Evolutionary conservation across 164 flowering plant species (phyloP).

Genomic region (Liquidambar formosana): DNA sequence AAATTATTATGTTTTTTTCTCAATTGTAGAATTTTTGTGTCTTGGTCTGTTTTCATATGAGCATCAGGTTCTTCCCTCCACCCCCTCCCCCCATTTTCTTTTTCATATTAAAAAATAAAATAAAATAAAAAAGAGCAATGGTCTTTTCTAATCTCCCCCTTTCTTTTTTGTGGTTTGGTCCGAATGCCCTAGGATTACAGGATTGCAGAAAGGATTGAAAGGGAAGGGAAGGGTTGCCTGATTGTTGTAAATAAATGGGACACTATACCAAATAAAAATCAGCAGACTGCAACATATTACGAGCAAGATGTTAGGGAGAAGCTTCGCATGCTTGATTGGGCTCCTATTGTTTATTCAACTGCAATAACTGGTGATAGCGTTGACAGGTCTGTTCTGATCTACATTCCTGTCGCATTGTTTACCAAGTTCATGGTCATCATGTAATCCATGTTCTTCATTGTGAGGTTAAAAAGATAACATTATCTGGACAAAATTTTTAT

Average conservation of each 20-base stretch:
- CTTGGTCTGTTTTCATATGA: neutral
- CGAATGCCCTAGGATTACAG: slow-evolving; percentile 61
- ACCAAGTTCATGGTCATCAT: neutral
- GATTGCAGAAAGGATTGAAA: slow-evolving; percentile 94
- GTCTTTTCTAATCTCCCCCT: neutral
- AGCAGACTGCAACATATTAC: slow-evolving; percentile 74
- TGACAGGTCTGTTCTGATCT: slow-evolving; percentile 64
- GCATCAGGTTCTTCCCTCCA: neutral
- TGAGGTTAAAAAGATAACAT: neutral
- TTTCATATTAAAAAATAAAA: no score
- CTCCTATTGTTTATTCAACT: slow-evolving; percentile 97
- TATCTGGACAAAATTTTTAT: neutral
- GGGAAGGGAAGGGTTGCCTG: slow-evolving; percentile 95
- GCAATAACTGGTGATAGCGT: slow-evolving; percentile 80
- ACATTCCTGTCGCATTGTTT: neutral
- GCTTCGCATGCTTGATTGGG: slow-evolving; percentile 89
- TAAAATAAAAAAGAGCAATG: neutral
- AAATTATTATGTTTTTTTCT: neutral
- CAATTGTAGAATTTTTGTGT: neutral
- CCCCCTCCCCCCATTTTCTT: no score
- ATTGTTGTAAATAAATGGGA: slow-evolving; percentile 99
- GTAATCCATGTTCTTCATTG: neutral
- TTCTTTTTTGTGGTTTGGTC: slow-evolving; percentile 10
- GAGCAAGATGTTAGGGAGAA: slow-evolving; percentile 95
- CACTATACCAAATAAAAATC: slow-evolving; percentile 89